Evolutionary conservation across 2,329 filamentous ascomycete species (phyloP).

Genomic region (Fusarium sp.): DNA sequence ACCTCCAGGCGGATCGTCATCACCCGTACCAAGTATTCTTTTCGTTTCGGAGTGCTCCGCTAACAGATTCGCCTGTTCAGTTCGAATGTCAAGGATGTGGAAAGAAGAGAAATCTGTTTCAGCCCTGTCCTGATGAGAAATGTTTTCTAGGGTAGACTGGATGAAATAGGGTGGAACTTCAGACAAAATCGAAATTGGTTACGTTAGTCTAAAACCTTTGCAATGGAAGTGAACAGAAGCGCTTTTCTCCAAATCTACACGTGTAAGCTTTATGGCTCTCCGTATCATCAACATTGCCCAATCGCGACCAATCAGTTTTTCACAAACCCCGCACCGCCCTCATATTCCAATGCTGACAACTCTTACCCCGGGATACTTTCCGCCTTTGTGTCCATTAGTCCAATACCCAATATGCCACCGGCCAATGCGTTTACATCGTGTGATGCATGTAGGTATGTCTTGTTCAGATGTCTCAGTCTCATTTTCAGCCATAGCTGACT

Average conservation of each 20-base stretch:
- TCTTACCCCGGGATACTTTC: neutral
- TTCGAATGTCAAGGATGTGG: rapidly evolving
- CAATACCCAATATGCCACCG: neutral
- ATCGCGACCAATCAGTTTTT: neutral
- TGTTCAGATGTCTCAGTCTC: no score
- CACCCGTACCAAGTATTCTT: neutral
- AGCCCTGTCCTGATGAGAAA: neutral
- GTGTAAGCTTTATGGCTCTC: neutral
- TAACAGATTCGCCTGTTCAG: rapidly evolving
- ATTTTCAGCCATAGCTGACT: neutral
- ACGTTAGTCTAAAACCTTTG: neutral
- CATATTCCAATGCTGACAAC: neutral
- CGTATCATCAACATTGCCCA: neutral
- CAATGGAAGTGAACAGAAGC: neutral
- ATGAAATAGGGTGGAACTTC: neutral
- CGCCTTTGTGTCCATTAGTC: neutral
- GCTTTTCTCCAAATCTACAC: neutral
- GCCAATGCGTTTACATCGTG: neutral
- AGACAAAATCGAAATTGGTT: neutral
- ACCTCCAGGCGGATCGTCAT: rapidly evolving
- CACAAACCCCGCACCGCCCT: neutral
- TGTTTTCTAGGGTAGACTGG: neutral
- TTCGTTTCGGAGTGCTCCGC: neutral
- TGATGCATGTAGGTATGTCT: neutral
- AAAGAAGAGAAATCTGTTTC: neutral